Percentiles rank a stretch among this genome's conserved stretches.
These are phyloP conservation scores for Ustanciosporium gigantosporum DNA, from an alignment of 1,284 basidiomycete genomes.

Conservation along the genomic window DNA sequence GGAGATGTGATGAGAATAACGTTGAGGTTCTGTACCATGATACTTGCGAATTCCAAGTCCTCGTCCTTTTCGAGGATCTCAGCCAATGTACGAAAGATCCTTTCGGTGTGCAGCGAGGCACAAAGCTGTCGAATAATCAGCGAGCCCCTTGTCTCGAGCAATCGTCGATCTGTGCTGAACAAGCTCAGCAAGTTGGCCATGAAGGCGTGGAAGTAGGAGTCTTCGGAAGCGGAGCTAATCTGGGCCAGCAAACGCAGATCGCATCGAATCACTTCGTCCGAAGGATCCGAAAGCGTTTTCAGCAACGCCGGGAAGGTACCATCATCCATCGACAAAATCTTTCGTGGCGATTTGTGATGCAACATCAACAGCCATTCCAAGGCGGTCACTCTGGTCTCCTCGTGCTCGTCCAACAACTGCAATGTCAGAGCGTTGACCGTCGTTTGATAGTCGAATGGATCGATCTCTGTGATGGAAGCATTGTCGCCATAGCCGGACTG, in stretches of 20 bases:
- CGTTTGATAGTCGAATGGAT: slow-evolving; percentile 86
- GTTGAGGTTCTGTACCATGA: slow-evolving; percentile 95
- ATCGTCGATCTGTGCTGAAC: slow-evolving; percentile 88
- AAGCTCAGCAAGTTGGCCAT: slow-evolving; percentile 92
- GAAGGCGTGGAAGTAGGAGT: slow-evolving; percentile 91
- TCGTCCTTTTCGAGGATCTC: slow-evolving; percentile 98
- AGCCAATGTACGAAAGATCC: slow-evolving; percentile 92
- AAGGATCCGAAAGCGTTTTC: slow-evolving; percentile 93
- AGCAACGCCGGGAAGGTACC: slow-evolving; percentile 92
- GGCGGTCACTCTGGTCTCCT: slow-evolving; percentile 91
- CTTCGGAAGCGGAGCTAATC: slow-evolving; percentile 87
- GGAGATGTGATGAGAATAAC: slow-evolving; percentile 96
- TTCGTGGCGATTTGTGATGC: slow-evolving; percentile 93
- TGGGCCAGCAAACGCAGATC: slow-evolving; percentile 94
- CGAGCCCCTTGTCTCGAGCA: slow-evolving; percentile 89
- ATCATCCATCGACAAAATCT: slow-evolving; percentile 95
- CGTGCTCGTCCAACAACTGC: slow-evolving; percentile 93
- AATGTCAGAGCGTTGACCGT: slow-evolving; percentile 90
- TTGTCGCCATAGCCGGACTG: slow-evolving; percentile 1
- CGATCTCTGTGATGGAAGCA: slow-evolving; percentile 59
- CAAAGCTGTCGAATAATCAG: slow-evolving; percentile 95
- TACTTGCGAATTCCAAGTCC: slow-evolving; percentile 95
- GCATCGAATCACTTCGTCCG: slow-evolving; percentile 95
- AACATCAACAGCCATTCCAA: slow-evolving; percentile 98
- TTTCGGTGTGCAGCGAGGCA: slow-evolving; percentile 88